phyloP scores from a whole-genome alignment of 2,329 filamentous ascomycete species.

The Cladosporium sp. region DNA sequence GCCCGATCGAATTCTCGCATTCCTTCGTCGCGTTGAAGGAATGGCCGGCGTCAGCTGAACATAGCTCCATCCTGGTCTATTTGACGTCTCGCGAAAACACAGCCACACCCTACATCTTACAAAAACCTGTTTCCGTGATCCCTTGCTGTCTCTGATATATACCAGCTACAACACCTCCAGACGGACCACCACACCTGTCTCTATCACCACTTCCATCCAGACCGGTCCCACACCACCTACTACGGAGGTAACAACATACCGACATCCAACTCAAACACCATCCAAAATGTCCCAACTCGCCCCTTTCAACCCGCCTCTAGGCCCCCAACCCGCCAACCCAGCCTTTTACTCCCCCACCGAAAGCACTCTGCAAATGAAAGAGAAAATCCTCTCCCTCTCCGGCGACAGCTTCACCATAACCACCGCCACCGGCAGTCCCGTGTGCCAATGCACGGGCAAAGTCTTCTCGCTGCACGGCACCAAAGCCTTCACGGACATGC shows the following conservation, averaged over 20 bases:
- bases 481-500: constrained; percentile 54
- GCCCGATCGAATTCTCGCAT: too few species aligned
- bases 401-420: constrained; percentile 64
- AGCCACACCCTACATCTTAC: too few species aligned
- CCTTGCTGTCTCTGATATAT: neutral
- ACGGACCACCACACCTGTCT: neutral
- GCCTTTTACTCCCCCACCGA: constrained; percentile 26
- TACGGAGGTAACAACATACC: too few species aligned
- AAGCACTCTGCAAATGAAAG: constrained; percentile 53
- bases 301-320: constrained; percentile 27
- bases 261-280: neutral
- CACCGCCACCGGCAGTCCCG: constrained; percentile 48
- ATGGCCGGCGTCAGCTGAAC: too few species aligned
- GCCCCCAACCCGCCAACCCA: constrained; percentile 25
- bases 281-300: constrained; percentile 17
- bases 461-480: constrained; percentile 50
- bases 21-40: too few species aligned
- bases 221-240: too few species aligned
- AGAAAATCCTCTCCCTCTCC: constrained; percentile 58
- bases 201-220: neutral
- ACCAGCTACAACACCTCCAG: neutral
- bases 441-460: constrained; percentile 56
- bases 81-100: too few species aligned
- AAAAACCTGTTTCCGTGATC: too few species aligned
- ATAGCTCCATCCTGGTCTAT: too few species aligned